phyloP scores from a whole-genome alignment of 202 grass and related monocot species.

The Elaeis oleifera region DNA sequence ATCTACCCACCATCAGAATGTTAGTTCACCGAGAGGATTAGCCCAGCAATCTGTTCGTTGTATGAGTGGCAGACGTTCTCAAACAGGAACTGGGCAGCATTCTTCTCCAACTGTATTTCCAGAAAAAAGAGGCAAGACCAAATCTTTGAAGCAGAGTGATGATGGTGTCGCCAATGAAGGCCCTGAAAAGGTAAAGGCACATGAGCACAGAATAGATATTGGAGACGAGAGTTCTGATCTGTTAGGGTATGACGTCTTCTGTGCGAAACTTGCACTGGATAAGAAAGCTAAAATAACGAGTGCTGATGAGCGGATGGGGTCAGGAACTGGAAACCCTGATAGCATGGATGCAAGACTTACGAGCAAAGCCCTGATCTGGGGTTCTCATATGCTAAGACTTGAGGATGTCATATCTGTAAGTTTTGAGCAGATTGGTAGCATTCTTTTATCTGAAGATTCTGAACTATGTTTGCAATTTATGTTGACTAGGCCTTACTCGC shows the following conservation, averaged over 20 bases:
- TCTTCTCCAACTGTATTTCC: conserved; percentile 63
- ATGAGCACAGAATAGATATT: conserved; percentile 54
- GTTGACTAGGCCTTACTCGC: too few relatives aligned
- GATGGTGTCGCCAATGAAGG: conserved; percentile 29
- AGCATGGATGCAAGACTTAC: conserved; percentile 63
- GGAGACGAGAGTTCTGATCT: conserved; percentile 82
- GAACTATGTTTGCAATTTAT: conserved; percentile 14
- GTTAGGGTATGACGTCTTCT: conserved; percentile 68
- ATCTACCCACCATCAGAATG: conserved; percentile 46
- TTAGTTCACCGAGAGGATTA: conserved; percentile 51
- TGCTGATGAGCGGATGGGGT: conserved; percentile 30
- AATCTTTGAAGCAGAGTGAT: conserved; percentile 46
- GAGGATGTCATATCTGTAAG: conserved; percentile 89
- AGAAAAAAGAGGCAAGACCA: conserved; percentile 62
- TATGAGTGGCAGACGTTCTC: conserved; percentile 48
- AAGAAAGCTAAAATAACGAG: conserved; percentile 52
- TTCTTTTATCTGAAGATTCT: conserved; percentile 1
- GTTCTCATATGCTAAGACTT: conserved; percentile 56
- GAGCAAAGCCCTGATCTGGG: conserved; percentile 85
- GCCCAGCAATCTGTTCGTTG: conserved; percentile 63
- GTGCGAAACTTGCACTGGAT: conserved; percentile 64
- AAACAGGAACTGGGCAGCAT: conserved; percentile 62
- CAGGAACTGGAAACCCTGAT: conserved; percentile 41
- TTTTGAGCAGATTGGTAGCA: conserved; percentile 23
- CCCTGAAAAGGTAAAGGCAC: conserved; percentile 37